Evolutionary conservation across 1,284 basidiomycete genomes (phyloP).

Genomic region (Laetiporus sulphureus): DNA sequence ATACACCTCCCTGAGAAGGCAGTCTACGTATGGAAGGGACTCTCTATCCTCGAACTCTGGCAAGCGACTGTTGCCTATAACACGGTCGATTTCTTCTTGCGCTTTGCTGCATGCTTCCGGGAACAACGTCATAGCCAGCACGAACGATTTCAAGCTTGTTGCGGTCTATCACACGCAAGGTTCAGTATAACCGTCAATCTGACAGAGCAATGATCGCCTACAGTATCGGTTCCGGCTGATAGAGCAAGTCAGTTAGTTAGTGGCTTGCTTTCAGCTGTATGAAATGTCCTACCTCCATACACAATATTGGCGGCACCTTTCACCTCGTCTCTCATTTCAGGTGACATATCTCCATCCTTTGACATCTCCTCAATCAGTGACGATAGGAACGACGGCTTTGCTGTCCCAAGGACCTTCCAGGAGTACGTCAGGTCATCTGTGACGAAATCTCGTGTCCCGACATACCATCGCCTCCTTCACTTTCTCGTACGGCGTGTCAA

Average conservation of each 20-base stretch:
- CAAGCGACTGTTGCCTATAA: conserved; percentile 9
- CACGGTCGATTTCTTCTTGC: conserved; percentile 10
- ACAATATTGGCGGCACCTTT: background rate
- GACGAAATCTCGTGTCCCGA: background rate
- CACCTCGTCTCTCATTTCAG: background rate
- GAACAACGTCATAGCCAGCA: conserved; percentile 3
- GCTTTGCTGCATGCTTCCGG: conserved; percentile 7
- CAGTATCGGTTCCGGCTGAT: conserved; percentile 1
- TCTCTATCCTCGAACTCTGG: conserved; percentile 9
- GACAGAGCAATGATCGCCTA: background rate
- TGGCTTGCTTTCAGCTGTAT: conserved; percentile 4
- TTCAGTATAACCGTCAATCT: background rate
- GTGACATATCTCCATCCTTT: background rate
- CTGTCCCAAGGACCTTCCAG: conserved; percentile 12
- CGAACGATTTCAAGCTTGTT: background rate
- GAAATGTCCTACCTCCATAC: background rate
- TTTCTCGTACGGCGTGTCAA: conserved; percentile 17
- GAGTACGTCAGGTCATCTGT: background rate
- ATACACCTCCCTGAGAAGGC: conserved; percentile 8
- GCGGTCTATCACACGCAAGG: background rate
- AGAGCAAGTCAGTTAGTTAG: background rate
- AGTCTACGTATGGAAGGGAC: conserved; percentile 9
- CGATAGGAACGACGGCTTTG: conserved; percentile 9
- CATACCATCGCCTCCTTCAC: conserved; percentile 17
- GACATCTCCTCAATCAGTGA: conserved; percentile 5